Conservation (phyloP, 2,329 filamentous ascomycete species). For the Fonsecaea multimorphosa region DNA sequence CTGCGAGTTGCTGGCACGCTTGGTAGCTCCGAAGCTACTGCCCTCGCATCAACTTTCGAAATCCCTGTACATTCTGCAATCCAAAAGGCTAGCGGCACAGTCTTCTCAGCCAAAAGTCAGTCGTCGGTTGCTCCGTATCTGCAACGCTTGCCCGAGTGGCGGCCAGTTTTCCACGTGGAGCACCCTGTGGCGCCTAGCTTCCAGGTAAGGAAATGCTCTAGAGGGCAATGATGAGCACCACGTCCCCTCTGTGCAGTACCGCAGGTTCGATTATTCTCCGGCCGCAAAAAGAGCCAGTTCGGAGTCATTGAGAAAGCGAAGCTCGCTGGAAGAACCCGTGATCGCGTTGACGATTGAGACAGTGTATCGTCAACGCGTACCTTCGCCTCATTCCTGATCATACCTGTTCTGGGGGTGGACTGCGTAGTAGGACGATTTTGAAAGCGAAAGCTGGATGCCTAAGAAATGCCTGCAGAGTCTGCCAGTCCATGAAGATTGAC, state of each 20-base stretch:
- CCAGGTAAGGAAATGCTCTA: not conserved
- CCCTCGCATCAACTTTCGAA: not conserved
- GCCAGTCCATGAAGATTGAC: not conserved
- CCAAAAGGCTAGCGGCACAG: not conserved
- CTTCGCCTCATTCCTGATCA: not conserved
- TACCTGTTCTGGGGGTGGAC: not conserved
- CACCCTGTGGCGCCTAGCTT: not conserved
- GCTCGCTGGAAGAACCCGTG: not conserved
- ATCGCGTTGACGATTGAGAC: not conserved
- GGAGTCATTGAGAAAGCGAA: not conserved
- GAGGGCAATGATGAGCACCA: not conserved
- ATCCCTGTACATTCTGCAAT: not conserved
- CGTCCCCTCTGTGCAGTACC: not conserved
- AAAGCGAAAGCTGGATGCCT: not conserved
- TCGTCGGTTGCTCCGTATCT: constrained; percentile 3
- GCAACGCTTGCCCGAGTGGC: not conserved
- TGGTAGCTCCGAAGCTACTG: not conserved
- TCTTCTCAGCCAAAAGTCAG: constrained; percentile 1
- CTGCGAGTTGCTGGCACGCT: not conserved
- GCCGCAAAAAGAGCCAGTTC: not conserved
- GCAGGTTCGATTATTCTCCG: not conserved
- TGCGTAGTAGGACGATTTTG: not conserved
- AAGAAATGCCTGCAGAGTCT: not conserved
- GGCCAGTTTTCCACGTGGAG: constrained; percentile 13
- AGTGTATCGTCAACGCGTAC: not conserved